A percentile compares a stretch with the other conserved stretches of the same genome.
Conservation (phyloP, 306 rosid genomes). For the Lupinus albus region DNA sequence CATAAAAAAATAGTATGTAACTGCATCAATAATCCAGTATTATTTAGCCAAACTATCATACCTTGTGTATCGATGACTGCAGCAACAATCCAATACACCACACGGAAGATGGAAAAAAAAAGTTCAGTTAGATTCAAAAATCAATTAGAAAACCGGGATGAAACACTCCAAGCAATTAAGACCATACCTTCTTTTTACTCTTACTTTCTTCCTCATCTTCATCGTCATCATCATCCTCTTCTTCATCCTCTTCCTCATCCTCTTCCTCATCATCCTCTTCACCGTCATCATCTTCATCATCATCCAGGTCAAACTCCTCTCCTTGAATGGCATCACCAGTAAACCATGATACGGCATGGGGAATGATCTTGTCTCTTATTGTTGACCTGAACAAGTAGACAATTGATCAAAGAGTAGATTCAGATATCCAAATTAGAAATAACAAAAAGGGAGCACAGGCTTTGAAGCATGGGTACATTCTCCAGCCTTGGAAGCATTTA, state of each 20-base stretch:
- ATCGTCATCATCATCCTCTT: conserved; percentile 39
- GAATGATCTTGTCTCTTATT: conserved; percentile 80
- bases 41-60: conserved; percentile 19
- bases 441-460: neutral
- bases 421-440: neutral
- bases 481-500: neutral
- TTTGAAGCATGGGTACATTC: neutral
- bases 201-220: conserved; percentile 58
- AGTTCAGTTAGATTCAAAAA: conserved; percentile 6
- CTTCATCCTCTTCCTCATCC: conserved; percentile 57
- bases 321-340: conserved; percentile 87
- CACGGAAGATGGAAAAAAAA: neutral
- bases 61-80: conserved; percentile 63
- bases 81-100: conserved; percentile 3
- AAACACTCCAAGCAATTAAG: neutral
- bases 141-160: neutral
- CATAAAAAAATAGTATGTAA: neutral
- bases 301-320: conserved; percentile 65
- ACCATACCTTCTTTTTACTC: conserved; percentile 62
- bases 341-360: conserved; percentile 91
- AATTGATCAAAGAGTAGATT: neutral
- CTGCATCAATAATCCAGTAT: too few species aligned
- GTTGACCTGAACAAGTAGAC: conserved; percentile 56
- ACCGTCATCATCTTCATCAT: conserved; percentile 60
- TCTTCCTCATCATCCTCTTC: conserved; percentile 51